Conservation (phyloP, 2,329 filamentous ascomycete genomes). For the Aspergillus sp. region DNA sequence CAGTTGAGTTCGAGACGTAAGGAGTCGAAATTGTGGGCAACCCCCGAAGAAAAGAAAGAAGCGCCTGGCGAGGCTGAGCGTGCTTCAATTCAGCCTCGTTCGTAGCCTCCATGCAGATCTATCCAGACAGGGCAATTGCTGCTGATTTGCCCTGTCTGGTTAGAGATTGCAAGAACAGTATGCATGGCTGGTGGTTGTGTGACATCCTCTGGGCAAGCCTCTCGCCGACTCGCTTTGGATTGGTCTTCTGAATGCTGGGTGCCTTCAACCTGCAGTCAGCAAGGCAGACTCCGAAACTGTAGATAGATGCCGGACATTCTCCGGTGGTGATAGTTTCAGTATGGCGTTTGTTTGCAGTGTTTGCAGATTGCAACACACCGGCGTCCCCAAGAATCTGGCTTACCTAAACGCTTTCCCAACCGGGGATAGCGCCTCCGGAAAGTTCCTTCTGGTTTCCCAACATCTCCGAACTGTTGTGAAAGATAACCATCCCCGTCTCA, state of each 20-base stretch:
- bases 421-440: conserved; percentile 32
- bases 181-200: neutral
- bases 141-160: neutral
- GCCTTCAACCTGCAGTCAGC: too few species aligned
- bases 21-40: neutral
- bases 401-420: conserved; percentile 22
- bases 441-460: conserved; percentile 36
- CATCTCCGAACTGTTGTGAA: conserved; percentile 30
- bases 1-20: neutral
- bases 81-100: neutral
- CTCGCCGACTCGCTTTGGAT: too few species aligned
- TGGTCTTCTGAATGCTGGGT: too few species aligned
- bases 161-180: neutral
- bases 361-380: conserved; percentile 25
- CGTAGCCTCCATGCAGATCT: neutral
- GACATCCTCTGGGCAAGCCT: too few species aligned
- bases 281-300: too few species aligned
- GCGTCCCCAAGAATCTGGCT: conserved; percentile 21
- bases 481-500: conserved; percentile 27
- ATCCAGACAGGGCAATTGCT: neutral
- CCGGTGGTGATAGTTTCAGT: neutral
- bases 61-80: neutral
- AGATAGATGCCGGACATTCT: too few species aligned
- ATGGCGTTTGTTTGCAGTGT: neutral
- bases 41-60: neutral